These are phyloP conservation scores for Leccinellum rugosiceps DNA, from an alignment of 768 basidiomycete species.

Conservation along the genomic window DNA sequence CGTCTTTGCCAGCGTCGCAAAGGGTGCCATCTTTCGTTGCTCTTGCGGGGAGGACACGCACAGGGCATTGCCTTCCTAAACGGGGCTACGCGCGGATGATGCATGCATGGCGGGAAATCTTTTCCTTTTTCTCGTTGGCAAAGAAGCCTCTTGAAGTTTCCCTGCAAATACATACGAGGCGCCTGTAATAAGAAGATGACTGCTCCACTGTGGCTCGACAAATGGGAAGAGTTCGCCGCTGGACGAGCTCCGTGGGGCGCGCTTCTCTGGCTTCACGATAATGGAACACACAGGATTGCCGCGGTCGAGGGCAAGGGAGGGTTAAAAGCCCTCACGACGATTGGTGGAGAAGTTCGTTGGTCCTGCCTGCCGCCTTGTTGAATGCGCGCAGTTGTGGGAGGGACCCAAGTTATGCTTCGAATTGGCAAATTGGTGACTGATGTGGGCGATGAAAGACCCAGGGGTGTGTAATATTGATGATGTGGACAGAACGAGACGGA, in stretches of 20 bases:
- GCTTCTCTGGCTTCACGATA: conserved; percentile 18
- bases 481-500: conserved; percentile 5
- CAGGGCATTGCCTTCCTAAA: background rate
- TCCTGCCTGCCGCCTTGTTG: conserved; percentile 5
- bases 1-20: conserved; percentile 26
- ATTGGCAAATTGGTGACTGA: conserved; percentile 29
- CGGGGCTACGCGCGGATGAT: background rate
- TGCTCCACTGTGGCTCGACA: conserved; percentile 16
- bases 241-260: conserved; percentile 16
- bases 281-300: conserved; percentile 30
- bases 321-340: conserved; percentile 4
- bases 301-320: conserved; percentile 26
- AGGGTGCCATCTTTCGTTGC: conserved; percentile 26
- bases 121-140: background rate
- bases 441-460: conserved; percentile 10
- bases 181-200: too few species aligned
- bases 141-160: background rate
- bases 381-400: conserved; percentile 16
- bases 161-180: conserved; percentile 7
- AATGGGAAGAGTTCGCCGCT: conserved; percentile 13
- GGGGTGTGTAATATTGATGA: conserved; percentile 15
- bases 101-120: background rate
- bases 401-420: conserved; percentile 20
- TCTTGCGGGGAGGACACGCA: too few species aligned
- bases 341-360: conserved; percentile 20